These are phyloP conservation scores for Verticillium klebahnii DNA, from an alignment of 2,329 filamentous ascomycete species.

Conservation along the genomic window DNA sequence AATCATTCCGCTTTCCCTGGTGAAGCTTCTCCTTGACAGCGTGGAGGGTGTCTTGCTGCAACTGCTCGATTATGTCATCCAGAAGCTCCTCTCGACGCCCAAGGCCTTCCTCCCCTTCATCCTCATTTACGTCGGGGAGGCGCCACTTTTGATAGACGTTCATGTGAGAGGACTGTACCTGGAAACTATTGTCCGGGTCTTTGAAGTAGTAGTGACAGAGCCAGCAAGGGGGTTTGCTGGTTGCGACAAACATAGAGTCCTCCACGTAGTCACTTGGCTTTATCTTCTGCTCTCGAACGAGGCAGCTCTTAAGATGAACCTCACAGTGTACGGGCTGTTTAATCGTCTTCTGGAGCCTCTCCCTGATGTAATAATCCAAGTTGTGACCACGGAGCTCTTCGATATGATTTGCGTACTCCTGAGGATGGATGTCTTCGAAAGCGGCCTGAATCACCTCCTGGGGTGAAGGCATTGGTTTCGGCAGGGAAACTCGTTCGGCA, in stretches of 20 bases:
- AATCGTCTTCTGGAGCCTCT: too few species aligned
- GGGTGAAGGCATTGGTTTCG: too few species aligned
- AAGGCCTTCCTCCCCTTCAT: background rate
- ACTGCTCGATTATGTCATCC: background rate
- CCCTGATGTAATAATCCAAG: too few species aligned
- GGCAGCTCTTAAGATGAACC: too few species aligned
- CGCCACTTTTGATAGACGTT: constrained; percentile 14
- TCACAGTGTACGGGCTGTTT: too few species aligned
- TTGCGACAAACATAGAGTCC: constrained; percentile 13
- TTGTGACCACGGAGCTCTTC: too few species aligned
- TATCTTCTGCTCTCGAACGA: too few species aligned
- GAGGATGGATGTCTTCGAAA: too few species aligned
- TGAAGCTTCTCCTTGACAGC: background rate
- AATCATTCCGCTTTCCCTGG: background rate
- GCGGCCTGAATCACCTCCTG: too few species aligned
- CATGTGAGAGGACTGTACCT: constrained; percentile 9
- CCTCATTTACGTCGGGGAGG: constrained; percentile 8
- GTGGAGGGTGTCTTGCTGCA: background rate
- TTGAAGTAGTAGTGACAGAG: constrained; percentile 16
- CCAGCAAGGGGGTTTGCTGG: constrained; percentile 16
- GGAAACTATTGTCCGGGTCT: constrained; percentile 7
- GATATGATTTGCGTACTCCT: too few species aligned
- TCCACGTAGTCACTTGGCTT: constrained; percentile 2
- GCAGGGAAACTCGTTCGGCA: too few species aligned
- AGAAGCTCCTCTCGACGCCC: background rate